A percentile compares a stretch with the other conserved stretches of the same genome.
These are phyloP conservation scores for Graphilbum ipis-grandicollis DNA, from an alignment of 2,329 filamentous ascomycete species.

Conservation along the genomic window DNA sequence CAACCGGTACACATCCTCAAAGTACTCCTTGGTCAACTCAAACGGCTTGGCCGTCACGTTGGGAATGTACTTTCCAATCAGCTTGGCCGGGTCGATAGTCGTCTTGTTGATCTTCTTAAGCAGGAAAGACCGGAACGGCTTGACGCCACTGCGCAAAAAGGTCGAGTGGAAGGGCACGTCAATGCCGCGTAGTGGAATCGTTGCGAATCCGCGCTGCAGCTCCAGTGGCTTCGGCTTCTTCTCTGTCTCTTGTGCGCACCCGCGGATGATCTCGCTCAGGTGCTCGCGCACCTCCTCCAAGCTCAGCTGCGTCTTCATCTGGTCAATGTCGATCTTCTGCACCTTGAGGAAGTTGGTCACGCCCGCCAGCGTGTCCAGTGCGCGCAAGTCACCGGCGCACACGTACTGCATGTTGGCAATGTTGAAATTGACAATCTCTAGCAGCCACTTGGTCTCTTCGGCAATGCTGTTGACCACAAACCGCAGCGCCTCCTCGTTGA, in stretches of 20 bases:
- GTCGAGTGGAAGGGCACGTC: conserved; percentile 99
- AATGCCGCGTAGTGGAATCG: conserved; percentile 90
- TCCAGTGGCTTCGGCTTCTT: conserved; percentile 78
- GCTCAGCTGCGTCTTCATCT: conserved; percentile 69
- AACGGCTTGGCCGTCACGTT: conserved; percentile 96
- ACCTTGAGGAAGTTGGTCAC: conserved; percentile 92
- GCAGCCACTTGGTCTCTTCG: conserved; percentile 82
- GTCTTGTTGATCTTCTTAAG: conserved; percentile 99
- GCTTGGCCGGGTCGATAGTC: conserved; percentile 88
- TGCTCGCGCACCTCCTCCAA: conserved; percentile 85
- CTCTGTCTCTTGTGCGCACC: conserved; percentile 72
- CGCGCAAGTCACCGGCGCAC: conserved; percentile 52
- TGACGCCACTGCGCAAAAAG: conserved; percentile 93
- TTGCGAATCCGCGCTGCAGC: conserved; percentile 88
- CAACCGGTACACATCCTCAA: conserved; percentile 92
- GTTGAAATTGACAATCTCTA: conserved; percentile 98
- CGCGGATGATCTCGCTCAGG: conserved; percentile 77
- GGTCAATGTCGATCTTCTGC: conserved; percentile 93
- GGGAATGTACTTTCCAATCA: conserved; percentile 97
- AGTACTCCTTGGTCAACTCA: conserved; percentile 94
- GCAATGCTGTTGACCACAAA: conserved; percentile 94
- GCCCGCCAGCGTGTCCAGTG: conserved; percentile 55
- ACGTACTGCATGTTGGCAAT: conserved; percentile 63
- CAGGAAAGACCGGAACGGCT: conserved; percentile 95
- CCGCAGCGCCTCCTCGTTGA: conserved; percentile 92